Conservation (phyloP, 2,329 filamentous ascomycete genomes). For the Apiospora rasikravindrae region DNA sequence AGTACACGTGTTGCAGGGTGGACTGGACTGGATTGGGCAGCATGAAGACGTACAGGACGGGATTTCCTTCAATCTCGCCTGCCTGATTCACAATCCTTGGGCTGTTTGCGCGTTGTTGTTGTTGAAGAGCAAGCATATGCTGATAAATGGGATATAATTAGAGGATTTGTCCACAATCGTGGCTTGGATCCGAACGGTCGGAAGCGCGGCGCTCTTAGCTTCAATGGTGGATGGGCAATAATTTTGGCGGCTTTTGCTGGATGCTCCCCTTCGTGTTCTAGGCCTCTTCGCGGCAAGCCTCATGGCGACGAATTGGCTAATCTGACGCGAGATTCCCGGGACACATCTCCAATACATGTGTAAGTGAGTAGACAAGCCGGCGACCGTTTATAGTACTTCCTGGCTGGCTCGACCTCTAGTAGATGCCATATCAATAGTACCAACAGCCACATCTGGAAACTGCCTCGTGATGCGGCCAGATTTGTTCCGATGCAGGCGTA, state of each 20-base stretch:
- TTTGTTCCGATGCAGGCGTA: neutral
- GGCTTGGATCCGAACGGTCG: slow-evolving; percentile 16
- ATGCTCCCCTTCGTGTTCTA: slow-evolving; percentile 3
- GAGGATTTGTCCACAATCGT: slow-evolving; percentile 11
- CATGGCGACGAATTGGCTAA: neutral
- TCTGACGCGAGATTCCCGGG: neutral
- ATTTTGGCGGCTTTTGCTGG: neutral
- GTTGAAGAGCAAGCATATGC: slow-evolving; percentile 7
- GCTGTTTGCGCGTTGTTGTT: neutral
- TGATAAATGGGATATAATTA: slow-evolving; percentile 8
- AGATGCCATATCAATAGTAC: neutral
- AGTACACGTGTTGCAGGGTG: neutral
- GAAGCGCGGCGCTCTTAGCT: slow-evolving; percentile 17
- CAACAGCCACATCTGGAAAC: neutral
- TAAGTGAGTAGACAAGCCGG: neutral
- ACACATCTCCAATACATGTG: neutral
- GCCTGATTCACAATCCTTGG: neutral
- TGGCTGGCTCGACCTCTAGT: neutral
- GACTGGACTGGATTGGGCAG: neutral
- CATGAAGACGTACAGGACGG: slow-evolving; percentile 9
- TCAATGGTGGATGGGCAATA: slow-evolving; percentile 5
- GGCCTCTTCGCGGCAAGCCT: neutral
- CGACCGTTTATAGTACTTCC: neutral
- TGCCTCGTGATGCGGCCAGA: neutral
- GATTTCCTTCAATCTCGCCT: neutral